These are phyloP conservation scores for Aspergillus saccharolyticus DNA, from an alignment of 495 filamentous ascomycete genomes.

Conservation along the genomic window DNA sequence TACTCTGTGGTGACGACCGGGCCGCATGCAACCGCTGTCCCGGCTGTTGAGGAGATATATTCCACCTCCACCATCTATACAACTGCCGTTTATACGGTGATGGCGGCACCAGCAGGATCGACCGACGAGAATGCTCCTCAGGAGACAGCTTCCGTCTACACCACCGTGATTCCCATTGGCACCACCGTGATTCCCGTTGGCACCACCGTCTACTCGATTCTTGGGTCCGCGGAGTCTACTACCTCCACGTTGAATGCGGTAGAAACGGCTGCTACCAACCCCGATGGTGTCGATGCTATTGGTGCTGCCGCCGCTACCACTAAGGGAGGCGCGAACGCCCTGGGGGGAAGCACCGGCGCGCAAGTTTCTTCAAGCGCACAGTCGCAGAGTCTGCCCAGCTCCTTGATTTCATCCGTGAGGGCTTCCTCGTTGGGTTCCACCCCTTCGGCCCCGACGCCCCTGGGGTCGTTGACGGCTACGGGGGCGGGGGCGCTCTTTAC, in stretches of 20 bases:
- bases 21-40: neutral
- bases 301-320: neutral
- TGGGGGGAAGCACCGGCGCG: neutral
- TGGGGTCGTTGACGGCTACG: neutral
- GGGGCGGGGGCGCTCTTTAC: neutral
- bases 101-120: neutral
- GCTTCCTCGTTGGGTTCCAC: neutral
- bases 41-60: too few species aligned
- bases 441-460: neutral
- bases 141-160: neutral
- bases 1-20: neutral
- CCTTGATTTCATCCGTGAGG: neutral
- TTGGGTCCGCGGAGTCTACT: neutral
- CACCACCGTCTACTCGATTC: neutral
- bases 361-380: too few species aligned
- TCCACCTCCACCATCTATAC: too few species aligned
- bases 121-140: neutral
- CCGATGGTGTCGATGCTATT: neutral
- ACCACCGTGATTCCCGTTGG: neutral
- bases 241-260: neutral
- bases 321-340: neutral
- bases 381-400: neutral
- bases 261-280: neutral
- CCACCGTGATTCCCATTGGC: neutral
- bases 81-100: too few species aligned